Percentiles rank a stretch among this genome's conserved stretches.
Conservation (phyloP, 129 eudicot genomes). For the Glebionis coronaria region DNA sequence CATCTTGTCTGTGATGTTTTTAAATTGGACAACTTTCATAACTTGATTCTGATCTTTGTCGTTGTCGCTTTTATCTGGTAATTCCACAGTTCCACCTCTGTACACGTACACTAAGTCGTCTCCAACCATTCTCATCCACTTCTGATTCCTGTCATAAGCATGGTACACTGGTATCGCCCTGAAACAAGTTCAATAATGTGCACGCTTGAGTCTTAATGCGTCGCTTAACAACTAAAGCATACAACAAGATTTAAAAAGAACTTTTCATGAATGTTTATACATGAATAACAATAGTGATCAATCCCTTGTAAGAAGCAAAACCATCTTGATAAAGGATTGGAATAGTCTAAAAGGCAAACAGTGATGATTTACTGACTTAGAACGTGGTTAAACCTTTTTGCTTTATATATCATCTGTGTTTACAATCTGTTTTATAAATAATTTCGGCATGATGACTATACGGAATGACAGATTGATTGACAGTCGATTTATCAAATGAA, state of each 20-base stretch:
- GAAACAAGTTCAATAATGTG: constrained; percentile 11
- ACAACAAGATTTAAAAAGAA: background rate
- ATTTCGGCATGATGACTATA: background rate
- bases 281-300: background rate
- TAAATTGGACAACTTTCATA: constrained; percentile 18
- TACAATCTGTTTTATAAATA: background rate
- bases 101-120: constrained; percentile 40
- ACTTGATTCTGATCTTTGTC: constrained; percentile 21
- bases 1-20: constrained; percentile 17
- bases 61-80: constrained; percentile 17
- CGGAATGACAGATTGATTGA: background rate
- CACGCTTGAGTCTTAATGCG: background rate
- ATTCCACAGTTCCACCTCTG: constrained; percentile 42
- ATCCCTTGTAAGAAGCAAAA: background rate
- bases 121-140: constrained; percentile 34
- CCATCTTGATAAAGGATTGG: background rate
- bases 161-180: constrained; percentile 52
- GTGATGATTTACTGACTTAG: background rate
- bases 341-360: background rate
- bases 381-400: background rate
- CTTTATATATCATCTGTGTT: background rate
- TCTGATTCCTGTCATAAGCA: constrained; percentile 33
- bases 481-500: background rate
- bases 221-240: background rate
- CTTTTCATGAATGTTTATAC: background rate